Conservation (phyloP, 2,329 filamentous ascomycete genomes). For the Pestalotiopsis sp. region DNA sequence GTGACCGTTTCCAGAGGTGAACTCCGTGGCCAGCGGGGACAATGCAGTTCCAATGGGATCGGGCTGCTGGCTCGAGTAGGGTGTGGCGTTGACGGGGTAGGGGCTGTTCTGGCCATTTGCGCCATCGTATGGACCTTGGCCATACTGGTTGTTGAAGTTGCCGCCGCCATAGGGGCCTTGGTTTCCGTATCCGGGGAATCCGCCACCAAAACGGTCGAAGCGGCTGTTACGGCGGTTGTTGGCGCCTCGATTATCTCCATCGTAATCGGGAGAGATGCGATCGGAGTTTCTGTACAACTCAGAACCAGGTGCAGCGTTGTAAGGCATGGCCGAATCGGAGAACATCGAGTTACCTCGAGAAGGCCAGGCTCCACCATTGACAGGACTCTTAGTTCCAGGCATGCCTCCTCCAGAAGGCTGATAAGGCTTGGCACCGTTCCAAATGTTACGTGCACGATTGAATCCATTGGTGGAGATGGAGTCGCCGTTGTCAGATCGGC, state of each 20-base stretch:
- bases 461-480: constrained; percentile 53
- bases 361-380: constrained; percentile 49
- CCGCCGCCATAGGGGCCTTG: constrained; percentile 37
- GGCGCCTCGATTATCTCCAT: constrained; percentile 46
- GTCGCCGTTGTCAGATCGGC: constrained; percentile 60
- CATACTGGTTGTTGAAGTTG: constrained; percentile 35
- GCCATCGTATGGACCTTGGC: constrained; percentile 38
- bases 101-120: constrained; percentile 36
- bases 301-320: constrained; percentile 30
- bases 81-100: constrained; percentile 36
- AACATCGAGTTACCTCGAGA: constrained; percentile 43
- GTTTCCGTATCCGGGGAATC: constrained; percentile 31
- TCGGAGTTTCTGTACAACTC: constrained; percentile 47
- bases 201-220: constrained; percentile 43
- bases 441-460: constrained; percentile 58
- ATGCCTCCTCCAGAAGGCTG: constrained; percentile 26
- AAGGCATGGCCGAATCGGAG: constrained; percentile 41
- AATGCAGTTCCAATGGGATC: constrained; percentile 57
- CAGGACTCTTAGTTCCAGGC: constrained; percentile 37
- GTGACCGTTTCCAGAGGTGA: constrained; percentile 51
- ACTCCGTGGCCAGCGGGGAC: constrained; percentile 75
- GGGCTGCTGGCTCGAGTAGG: constrained; percentile 30
- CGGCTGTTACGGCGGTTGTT: constrained; percentile 48
- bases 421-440: constrained; percentile 50
- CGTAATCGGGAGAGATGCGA: constrained; percentile 51